Evolutionary conservation across 1,284 basidiomycete genomes (phyloP).

Genomic region (Apiotrichum siamense): DNA sequence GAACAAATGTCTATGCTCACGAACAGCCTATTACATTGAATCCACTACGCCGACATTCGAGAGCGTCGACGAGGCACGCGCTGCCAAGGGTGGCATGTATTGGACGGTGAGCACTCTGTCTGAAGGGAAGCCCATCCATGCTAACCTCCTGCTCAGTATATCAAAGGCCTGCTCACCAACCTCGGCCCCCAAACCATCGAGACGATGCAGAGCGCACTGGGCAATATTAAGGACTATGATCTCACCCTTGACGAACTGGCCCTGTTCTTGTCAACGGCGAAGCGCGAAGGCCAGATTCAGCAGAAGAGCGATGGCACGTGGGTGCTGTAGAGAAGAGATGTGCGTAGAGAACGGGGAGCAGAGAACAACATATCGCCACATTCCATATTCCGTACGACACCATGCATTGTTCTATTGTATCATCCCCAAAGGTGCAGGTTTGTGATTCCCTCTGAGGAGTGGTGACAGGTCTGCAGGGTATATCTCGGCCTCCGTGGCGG

Average conservation of each 20-base stretch:
- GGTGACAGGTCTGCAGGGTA: too few species aligned
- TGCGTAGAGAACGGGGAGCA: background rate
- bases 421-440: too few species aligned
- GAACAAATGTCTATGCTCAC: background rate
- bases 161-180: constrained; percentile 79
- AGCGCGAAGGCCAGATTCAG: constrained; percentile 66
- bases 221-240: constrained; percentile 68
- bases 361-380: background rate
- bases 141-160: constrained; percentile 56
- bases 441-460: too few species aligned
- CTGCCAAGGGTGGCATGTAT: constrained; percentile 49
- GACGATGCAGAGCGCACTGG: constrained; percentile 75
- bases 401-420: too few species aligned
- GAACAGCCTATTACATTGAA: background rate
- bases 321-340: constrained; percentile 40
- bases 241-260: constrained; percentile 67
- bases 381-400: too few species aligned
- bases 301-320: constrained; percentile 63
- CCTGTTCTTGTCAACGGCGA: constrained; percentile 68
- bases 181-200: constrained; percentile 64
- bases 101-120: constrained; percentile 63
- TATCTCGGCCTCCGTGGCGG: too few species aligned
- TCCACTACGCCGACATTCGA: background rate
- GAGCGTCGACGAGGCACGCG: background rate
- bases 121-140: too few species aligned